phyloP scores from a whole-genome alignment of 1,284 basidiomycete genomes.

The Apiotrichum veenhuisii region DNA sequence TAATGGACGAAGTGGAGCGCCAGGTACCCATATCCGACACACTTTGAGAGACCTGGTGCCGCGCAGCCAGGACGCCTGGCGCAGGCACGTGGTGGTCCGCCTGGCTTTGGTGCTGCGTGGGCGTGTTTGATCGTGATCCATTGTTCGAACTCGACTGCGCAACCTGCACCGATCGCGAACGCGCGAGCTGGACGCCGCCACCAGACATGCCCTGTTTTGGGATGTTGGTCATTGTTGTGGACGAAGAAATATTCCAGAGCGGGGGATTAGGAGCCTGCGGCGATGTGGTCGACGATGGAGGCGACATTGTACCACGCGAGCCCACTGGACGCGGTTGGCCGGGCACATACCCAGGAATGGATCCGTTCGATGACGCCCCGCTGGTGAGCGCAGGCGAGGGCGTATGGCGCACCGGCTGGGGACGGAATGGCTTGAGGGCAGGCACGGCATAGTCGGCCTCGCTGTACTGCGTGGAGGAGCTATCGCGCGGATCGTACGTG shows the following conservation, averaged over 20 bases:
- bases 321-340: constrained; percentile 44
- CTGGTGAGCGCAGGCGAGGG: constrained; percentile 16
- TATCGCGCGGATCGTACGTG: not conserved
- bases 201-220: not conserved
- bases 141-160: constrained; percentile 1
- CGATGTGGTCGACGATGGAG: constrained; percentile 5
- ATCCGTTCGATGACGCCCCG: not conserved
- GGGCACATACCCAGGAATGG: constrained; percentile 34
- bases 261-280: not conserved
- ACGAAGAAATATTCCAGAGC: not conserved
- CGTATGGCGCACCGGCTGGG: constrained; percentile 32
- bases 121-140: constrained; percentile 5
- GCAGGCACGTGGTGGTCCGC: constrained; percentile 9
- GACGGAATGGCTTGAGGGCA: constrained; percentile 33
- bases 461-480: not conserved
- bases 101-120: not conserved
- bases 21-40: constrained; percentile 2
- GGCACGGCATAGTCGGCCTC: constrained; percentile 12
- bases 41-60: constrained; percentile 14
- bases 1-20: constrained; percentile 1
- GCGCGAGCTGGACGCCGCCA: constrained; percentile 5
- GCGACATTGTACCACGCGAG: constrained; percentile 9
- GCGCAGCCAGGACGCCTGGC: constrained; percentile 7
- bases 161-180: constrained; percentile 8
- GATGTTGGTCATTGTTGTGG: not conserved